Evolutionary conservation across 2,329 filamentous ascomycete genomes (phyloP), one percentile per base, ranked within the genome.

Genomic region (Orbilia blumenaviensis): DNA sequence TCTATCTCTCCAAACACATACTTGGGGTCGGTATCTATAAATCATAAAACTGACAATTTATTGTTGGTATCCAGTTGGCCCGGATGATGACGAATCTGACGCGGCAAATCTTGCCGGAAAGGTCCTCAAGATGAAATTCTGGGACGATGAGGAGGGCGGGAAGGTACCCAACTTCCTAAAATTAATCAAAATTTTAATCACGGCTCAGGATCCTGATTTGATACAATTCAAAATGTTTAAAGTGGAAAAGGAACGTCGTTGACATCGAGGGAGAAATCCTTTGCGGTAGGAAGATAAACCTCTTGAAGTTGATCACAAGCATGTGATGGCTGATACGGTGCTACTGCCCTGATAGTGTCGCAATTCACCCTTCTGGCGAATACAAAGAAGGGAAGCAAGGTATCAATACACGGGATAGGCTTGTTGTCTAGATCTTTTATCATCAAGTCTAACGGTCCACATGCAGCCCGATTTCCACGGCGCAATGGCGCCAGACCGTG

Each of bases 281-380:
- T n/a, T 98, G 94, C 83, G 94, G 93, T 96, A 86, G 77, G 87
- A 81, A 50, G 27, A 23, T 16, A 36, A 36, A 25, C 29, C 36
- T 16, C 10, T 23, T n/a, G 3, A 18, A 38, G 48, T 27, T 7
- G 16, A 25, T 54, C 14, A 16, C 38, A 50, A 56, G 32, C 38
- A 27, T 44, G 54, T 32, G 36, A 44, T 27, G 36, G 52, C 41
- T 58, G 63, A 16, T 23, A 38, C 23, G 27, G 38, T 56, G 38
- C n/a, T 54, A 32, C 5, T 29, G 18, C 12, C 3, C 25, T 44
- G 16, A 14, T 81, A 96, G 94, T 99, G 50, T 98, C 95, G 12
- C 95, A 99, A 84, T 99, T 99, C 82, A 99, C 95, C 1, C 88
- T 99, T 8, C 87, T 96, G 58, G 96, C 93, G 52, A 91, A 90